Conservation (phyloP, 495 filamentous ascomycete species). For the Tuber calosporum region DNA sequence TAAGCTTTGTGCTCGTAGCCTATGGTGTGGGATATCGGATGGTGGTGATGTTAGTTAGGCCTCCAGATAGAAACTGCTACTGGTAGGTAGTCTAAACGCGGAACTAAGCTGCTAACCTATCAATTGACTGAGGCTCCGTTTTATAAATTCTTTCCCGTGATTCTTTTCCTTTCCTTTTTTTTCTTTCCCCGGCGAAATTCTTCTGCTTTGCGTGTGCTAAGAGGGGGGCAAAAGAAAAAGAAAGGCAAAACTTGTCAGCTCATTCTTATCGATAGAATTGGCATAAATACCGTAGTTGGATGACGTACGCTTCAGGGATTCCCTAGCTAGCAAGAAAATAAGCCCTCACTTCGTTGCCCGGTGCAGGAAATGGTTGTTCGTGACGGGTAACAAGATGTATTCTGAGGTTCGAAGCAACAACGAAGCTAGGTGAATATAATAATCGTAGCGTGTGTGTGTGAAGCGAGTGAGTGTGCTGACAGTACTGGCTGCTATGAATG, state of each 20-base stretch:
- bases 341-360: not conserved
- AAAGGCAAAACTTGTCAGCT: not conserved
- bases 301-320: slow-evolving; percentile 1
- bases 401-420: not conserved
- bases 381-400: not conserved
- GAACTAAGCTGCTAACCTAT: not conserved
- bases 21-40: not conserved
- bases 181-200: not conserved
- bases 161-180: not conserved
- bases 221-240: not conserved
- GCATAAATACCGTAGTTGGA: slow-evolving; percentile 2
- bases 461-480: not conserved
- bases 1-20: not conserved
- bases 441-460: not conserved
- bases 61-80: not conserved
- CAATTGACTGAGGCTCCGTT: not conserved
- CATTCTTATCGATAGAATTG: not conserved
- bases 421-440: not conserved
- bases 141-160: not conserved
- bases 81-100: not conserved
- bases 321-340: not conserved
- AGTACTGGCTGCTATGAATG: not conserved
- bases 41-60: not conserved
- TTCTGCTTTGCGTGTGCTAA: not conserved
- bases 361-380: not conserved